Conservation (phyloP, 306 rosid species). For the Castanea mollissima region DNA sequence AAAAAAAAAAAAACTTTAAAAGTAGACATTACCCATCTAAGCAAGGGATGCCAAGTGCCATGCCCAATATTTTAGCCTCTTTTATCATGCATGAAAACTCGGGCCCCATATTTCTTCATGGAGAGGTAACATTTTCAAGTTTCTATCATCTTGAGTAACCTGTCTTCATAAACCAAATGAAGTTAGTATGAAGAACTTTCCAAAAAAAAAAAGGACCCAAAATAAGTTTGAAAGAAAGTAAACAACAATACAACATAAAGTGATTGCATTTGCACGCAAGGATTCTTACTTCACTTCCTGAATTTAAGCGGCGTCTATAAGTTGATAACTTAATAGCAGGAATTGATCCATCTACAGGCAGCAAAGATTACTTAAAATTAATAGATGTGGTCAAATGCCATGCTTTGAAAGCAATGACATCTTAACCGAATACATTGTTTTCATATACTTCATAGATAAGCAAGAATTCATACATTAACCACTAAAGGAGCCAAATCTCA, state of each 20-base stretch:
- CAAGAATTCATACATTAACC: background rate
- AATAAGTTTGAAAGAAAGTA: background rate
- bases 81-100: constrained; percentile 76
- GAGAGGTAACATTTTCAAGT: constrained; percentile 41
- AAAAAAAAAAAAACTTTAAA: background rate
- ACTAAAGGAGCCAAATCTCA: no score
- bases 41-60: constrained; percentile 76
- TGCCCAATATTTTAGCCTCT: constrained; percentile 68
- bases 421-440: background rate
- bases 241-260: background rate
- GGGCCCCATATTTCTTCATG: constrained; percentile 68
- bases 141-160: constrained; percentile 38
- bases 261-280: background rate
- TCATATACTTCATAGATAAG: background rate
- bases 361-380: constrained; percentile 20
- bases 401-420: constrained; percentile 17
- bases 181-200: constrained; percentile 13
- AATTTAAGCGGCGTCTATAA: constrained; percentile 66
- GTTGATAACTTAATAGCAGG: constrained; percentile 74
- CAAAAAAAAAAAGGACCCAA: background rate
- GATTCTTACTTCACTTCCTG: constrained; percentile 52
- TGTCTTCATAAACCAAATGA: constrained; percentile 30
- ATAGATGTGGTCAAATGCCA: constrained; percentile 1
- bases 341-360: constrained; percentile 69
- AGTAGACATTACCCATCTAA: constrained; percentile 59